phyloP scores from a whole-genome alignment of 495 filamentous ascomycete genomes.

The Oleoguttula mirabilis region DNA sequence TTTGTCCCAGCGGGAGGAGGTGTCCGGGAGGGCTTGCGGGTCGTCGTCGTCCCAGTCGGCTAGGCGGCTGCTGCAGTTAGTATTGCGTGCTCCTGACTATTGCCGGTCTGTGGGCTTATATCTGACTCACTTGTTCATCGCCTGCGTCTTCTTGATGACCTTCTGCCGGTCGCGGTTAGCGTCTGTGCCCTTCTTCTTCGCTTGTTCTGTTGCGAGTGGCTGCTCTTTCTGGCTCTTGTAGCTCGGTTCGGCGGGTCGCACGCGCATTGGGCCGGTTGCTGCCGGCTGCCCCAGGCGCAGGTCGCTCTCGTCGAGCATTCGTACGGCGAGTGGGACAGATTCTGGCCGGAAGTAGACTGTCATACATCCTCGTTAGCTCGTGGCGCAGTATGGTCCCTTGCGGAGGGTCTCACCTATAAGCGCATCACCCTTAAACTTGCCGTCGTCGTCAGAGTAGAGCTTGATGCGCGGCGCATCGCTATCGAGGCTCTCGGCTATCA shows the following conservation, averaged over 20 bases:
- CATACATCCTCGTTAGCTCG: neutral
- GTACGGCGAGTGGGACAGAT: slow-evolving; percentile 76
- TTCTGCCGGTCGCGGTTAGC: slow-evolving; percentile 59
- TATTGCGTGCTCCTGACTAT: too few relatives aligned
- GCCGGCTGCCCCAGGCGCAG: slow-evolving; percentile 53
- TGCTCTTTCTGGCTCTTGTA: slow-evolving; percentile 52
- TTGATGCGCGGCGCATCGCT: slow-evolving; percentile 76
- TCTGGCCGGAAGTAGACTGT: slow-evolving; percentile 82
- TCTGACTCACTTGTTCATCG: slow-evolving; percentile 49
- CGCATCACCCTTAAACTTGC: slow-evolving; percentile 84
- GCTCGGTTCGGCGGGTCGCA: slow-evolving; percentile 72
- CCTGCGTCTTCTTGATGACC: slow-evolving; percentile 79
- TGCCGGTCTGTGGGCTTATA: too few relatives aligned
- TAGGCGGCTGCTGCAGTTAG: slow-evolving; percentile 70
- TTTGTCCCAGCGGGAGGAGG: slow-evolving; percentile 56
- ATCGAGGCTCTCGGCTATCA: slow-evolving; percentile 91
- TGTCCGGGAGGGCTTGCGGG: slow-evolving; percentile 43
- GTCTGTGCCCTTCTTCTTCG: slow-evolving; percentile 38
- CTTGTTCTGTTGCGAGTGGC: slow-evolving; percentile 38
- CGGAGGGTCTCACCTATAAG: slow-evolving; percentile 44
- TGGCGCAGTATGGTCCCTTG: too few relatives aligned
- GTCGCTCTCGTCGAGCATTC: slow-evolving; percentile 81
- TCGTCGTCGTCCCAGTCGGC: slow-evolving; percentile 84
- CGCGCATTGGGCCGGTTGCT: slow-evolving; percentile 55
- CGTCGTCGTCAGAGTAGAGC: slow-evolving; percentile 73